Base-by-base conservation (phyloP, 352 stramenopile genomes). In the Phytophthora sp. region DNA sequence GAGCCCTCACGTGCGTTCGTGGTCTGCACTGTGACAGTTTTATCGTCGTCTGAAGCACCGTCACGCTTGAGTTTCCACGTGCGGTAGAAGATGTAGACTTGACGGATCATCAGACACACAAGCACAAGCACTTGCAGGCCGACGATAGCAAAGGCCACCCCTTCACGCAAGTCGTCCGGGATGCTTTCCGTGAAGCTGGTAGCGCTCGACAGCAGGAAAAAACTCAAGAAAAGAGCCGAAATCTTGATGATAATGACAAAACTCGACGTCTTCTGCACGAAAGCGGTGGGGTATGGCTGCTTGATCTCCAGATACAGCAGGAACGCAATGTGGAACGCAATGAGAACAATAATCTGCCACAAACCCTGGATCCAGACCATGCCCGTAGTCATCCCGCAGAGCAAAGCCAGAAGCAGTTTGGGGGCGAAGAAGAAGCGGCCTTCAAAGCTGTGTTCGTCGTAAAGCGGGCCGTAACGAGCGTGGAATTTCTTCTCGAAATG, bases 171-270 rank as follows among this genome's bases (percentile, higher is more conserved):
- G 33, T 91, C 80, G 24, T 90, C 71, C 5, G 87, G 87, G 36
- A 95, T 83, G 36, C 84, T 82, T 39, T 79, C 51, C 3, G 84
- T 88, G 39, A 91, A 87, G 33, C 69, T 82, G 16, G 85, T 89
- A 39, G 84, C 81, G 31, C 80, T 87, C 18, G 82, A 90, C 15
- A 94, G 70, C 3, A 96, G 65, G 58, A 96, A 94, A 54, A 93
- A 84, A 62, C 82, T 90, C 15, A 96, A 57, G 47, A 89, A 91
- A 0, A 96, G 74, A 46, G 80, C 84, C 60, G 86, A 92, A 59
- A 94, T 94, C 82, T 96, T 96, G 73, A 96, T 91, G 56, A 96
- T 90, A 55, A 90, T 94, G 66, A 96, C 86, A 64, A 96, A 93
- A 23, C 84, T 91, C 45, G 88, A 90, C 30, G 88, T 93, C 57